These are phyloP conservation scores for Ascosphaera aggregata DNA, from an alignment of 2,329 filamentous ascomycete genomes.

Conservation along the genomic window DNA sequence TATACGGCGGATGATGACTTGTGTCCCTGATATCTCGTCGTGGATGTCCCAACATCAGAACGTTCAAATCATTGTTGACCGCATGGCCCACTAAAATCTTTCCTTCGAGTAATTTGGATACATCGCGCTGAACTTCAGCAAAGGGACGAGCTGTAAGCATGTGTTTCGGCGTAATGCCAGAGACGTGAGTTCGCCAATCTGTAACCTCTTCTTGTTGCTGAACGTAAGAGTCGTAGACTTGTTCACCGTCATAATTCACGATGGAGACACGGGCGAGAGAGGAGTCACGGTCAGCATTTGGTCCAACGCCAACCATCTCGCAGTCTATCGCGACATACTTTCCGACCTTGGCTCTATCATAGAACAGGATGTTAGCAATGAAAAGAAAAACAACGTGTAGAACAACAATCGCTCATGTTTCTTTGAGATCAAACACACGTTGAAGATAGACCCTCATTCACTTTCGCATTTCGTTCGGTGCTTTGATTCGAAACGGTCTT, in stretches of 20 bases:
- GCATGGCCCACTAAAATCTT: slow-evolving; percentile 67
- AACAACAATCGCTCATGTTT: too few species aligned
- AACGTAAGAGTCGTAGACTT: slow-evolving; percentile 89
- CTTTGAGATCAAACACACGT: slow-evolving; percentile 15
- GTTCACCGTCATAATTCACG: slow-evolving; percentile 80
- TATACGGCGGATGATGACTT: slow-evolving; percentile 50
- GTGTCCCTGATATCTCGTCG: slow-evolving; percentile 65
- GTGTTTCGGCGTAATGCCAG: slow-evolving; percentile 52
- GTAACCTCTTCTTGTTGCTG: slow-evolving; percentile 53
- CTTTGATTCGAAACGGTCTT: slow-evolving; percentile 16
- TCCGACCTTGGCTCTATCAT: slow-evolving; percentile 41
- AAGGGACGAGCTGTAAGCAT: slow-evolving; percentile 49
- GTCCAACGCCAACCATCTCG: slow-evolving; percentile 81
- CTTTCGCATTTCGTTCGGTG: slow-evolving; percentile 20
- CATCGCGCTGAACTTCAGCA: slow-evolving; percentile 49
- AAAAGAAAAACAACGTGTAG: too few species aligned
- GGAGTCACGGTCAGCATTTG: slow-evolving; percentile 39
- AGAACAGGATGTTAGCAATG: neutral
- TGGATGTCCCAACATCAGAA: slow-evolving; percentile 56
- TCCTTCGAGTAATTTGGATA: slow-evolving; percentile 44
- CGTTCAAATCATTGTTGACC: slow-evolving; percentile 52
- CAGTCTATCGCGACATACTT: slow-evolving; percentile 91
- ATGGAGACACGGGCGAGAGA: slow-evolving; percentile 68
- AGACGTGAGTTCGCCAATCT: slow-evolving; percentile 75
- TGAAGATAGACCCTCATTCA: slow-evolving; percentile 38